Conservation (phyloP, 495 filamentous ascomycete species). For the Aspergillus funiculosus region DNA sequence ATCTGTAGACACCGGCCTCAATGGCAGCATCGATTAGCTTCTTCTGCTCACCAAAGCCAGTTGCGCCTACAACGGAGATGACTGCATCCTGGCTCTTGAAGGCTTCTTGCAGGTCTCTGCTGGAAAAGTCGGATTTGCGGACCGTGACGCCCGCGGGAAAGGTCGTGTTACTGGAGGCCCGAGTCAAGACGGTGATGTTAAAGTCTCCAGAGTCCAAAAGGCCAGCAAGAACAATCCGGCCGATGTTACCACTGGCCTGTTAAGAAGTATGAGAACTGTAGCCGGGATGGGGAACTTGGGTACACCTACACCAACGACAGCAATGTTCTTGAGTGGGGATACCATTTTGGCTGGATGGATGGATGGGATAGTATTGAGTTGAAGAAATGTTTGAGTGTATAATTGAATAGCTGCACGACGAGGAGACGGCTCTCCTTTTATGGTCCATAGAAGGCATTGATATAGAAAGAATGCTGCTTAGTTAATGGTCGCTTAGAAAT, state of each 20-base stretch:
- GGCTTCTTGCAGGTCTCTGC: constrained; percentile 37
- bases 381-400: too few relatives aligned
- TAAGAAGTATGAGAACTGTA: constrained; percentile 5
- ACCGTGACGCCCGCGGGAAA: constrained; percentile 36
- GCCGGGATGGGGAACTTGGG: background rate
- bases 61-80: constrained; percentile 33
- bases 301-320: constrained; percentile 23
- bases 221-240: constrained; percentile 32
- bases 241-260: constrained; percentile 35
- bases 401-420: background rate
- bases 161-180: constrained; percentile 31
- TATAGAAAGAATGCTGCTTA: background rate
- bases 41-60: constrained; percentile 36
- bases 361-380: background rate
- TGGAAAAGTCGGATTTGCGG: constrained; percentile 58
- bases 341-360: constrained; percentile 7
- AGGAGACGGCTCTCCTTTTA: background rate
- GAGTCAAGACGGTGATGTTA: constrained; percentile 49
- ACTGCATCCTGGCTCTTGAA: constrained; percentile 47
- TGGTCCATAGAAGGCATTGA: background rate
- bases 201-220: constrained; percentile 42
- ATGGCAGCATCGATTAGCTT: constrained; percentile 54
- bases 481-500: background rate
- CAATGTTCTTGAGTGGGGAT: constrained; percentile 21
- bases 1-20: constrained; percentile 53